Conservation (phyloP, 257 asterid genomes). For the Parsonsia alboflavescens region DNA sequence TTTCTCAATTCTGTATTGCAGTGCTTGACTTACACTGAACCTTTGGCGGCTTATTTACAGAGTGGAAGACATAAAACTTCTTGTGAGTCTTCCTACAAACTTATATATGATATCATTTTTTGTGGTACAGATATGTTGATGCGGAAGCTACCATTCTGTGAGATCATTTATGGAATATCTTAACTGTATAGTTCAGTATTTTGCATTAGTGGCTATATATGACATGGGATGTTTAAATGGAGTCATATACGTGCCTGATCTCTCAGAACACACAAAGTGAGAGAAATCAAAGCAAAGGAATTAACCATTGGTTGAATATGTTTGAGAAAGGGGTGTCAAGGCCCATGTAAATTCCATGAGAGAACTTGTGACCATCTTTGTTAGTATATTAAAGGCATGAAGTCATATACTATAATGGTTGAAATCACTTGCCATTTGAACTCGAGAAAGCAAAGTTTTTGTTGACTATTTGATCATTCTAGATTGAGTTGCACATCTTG, state of each 20-base stretch:
- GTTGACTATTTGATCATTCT: too few species aligned
- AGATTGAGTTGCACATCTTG: neutral
- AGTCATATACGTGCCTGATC: neutral
- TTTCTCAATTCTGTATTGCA: conserved; percentile 90
- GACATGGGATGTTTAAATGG: neutral
- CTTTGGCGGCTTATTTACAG: conserved; percentile 94
- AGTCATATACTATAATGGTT: neutral
- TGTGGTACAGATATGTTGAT: neutral
- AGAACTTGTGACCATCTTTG: neutral
- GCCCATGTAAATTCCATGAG: neutral
- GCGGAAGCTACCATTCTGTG: neutral
- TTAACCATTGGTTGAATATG: conserved; percentile 1
- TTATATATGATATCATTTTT: neutral
- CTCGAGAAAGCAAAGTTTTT: neutral
- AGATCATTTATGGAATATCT: neutral
- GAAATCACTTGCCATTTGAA: neutral
- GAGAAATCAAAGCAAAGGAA: neutral
- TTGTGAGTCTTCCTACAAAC: conserved; percentile 51
- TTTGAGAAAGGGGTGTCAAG: neutral
- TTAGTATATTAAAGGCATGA: neutral
- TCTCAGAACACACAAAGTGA: neutral
- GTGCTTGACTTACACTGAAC: conserved; percentile 94
- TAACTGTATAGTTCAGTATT: neutral
- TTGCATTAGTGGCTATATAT: neutral
- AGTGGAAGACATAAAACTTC: conserved; percentile 93